Evolutionary conservation across 306 rosid genomes (phyloP).

Genomic region (Nissolia schottii): DNA sequence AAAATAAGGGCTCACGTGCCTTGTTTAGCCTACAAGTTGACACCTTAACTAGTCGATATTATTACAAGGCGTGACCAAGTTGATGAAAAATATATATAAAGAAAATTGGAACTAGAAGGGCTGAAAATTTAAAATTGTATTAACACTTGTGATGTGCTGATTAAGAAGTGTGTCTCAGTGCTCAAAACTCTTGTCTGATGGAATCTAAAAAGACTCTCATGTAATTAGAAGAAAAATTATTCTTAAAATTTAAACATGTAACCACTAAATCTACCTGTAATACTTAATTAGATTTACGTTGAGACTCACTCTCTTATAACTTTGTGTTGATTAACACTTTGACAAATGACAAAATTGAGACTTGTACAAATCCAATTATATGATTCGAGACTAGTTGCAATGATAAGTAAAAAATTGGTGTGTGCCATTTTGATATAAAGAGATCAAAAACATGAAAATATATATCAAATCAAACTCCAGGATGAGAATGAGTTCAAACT

Average conservation of each 20-base stretch:
- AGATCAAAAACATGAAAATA: background rate
- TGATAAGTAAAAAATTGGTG: background rate
- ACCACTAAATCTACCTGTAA: no score
- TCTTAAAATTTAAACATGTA: no score
- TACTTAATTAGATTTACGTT: no score
- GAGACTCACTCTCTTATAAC: no score
- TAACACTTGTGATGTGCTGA: background rate
- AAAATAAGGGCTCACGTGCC: conserved; percentile 11
- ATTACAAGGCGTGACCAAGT: background rate
- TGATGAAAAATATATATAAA: background rate
- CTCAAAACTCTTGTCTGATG: no score
- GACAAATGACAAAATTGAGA: background rate
- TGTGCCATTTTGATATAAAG: background rate
- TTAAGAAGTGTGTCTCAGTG: no score
- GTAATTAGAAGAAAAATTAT: no score
- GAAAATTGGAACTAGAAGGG: background rate
- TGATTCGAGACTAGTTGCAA: background rate
- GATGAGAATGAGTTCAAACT: background rate
- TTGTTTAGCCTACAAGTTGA: conserved; percentile 24
- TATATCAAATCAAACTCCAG: background rate
- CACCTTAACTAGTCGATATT: background rate
- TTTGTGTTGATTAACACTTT: background rate
- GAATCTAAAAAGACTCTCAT: no score
- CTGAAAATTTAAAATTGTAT: background rate
- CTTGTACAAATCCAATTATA: background rate